Evolutionary conservation across 1,139 yeast species (phyloP).

Genomic region (Debaryomyces coudertii): DNA sequence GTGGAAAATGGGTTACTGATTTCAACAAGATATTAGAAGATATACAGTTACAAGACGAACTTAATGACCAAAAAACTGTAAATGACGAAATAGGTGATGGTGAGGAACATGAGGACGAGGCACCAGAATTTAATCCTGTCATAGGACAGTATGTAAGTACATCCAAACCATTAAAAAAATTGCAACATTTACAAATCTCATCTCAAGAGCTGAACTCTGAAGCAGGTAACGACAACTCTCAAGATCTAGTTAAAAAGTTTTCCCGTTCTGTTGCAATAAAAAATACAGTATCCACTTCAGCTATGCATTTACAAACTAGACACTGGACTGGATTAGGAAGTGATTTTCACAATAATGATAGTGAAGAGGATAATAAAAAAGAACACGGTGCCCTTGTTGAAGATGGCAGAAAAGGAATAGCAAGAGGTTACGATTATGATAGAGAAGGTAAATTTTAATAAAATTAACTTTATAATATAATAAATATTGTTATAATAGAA

Average conservation of each 20-base stretch:
- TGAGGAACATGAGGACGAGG: constrained; percentile 55
- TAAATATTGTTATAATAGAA: not conserved
- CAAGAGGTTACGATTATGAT: constrained; percentile 71
- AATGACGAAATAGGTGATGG: constrained; percentile 15
- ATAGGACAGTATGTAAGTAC: constrained; percentile 74
- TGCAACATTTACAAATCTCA: constrained; percentile 65
- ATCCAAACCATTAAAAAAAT: constrained; percentile 72
- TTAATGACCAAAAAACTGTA: constrained; percentile 20
- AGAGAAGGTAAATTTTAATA: constrained; percentile 1
- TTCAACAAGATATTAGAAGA: constrained; percentile 56
- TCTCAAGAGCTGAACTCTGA: constrained; percentile 29
- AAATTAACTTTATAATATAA: not conserved
- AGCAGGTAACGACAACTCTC: constrained; percentile 18
- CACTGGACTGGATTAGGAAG: constrained; percentile 93
- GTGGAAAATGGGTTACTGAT: constrained; percentile 90
- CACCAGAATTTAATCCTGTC: constrained; percentile 86
- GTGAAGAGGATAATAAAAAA: constrained; percentile 44
- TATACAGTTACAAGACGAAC: constrained; percentile 28
- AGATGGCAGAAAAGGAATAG: constrained; percentile 84
- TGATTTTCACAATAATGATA: constrained; percentile 52
- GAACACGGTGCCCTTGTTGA: constrained; percentile 73
- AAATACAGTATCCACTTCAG: constrained; percentile 89
- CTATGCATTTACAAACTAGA: constrained; percentile 69
- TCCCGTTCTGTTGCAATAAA: constrained; percentile 65
- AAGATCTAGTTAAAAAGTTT: constrained; percentile 58